Base-by-base conservation (phyloP, 2,329 filamentous ascomycete genomes). In the Pseudocercospora crystallina region DNA sequence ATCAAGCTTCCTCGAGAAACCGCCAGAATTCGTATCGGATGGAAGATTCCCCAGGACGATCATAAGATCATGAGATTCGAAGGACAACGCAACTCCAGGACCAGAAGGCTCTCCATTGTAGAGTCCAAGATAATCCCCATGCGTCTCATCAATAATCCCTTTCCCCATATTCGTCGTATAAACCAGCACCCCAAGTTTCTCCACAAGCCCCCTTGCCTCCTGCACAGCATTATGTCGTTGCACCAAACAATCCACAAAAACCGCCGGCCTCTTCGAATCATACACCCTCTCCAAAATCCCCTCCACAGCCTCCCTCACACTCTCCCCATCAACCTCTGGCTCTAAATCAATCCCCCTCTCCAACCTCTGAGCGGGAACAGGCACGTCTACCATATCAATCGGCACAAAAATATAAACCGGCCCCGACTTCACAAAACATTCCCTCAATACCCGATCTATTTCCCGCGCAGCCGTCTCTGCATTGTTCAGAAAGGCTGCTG, bases 161-260 rank as follows among this genome's bases (percentile, higher is more conserved):
- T 81, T 81, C 2, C 76, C 77, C 17, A 77, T 77, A 0, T 70
- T 68, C 0, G 76, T 80, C 2, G 62, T 37, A 29, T 70, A 63
- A 5, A 77, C 70, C 13, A 82, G 61, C n/a, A 69, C 58, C 47
- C 78, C 68, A 1, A 77, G 63, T 12, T 74, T 66, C 1, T 73
- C 63, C 1, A 71, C 56, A 30, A 78, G 71, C n/a, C 69, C 69
- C 33, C 74, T 65, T 0, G 70, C 61, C 37, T 72, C 63, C n/a
- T 70, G 73, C 50, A 78, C 72, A 2, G 77, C 78, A n/a, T n/a
- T n/a, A n/a, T n/a, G n/a, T n/a, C n/a, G n/a, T n/a, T n/a, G n/a
- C n/a, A n/a, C n/a, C n/a, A n/a, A n/a, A n/a, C n/a, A n/a, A 53
- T 82, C 80, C 0, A 80, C 74, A 2, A 80, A 57, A 43, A 83